phyloP scores from a whole-genome alignment of 2,329 filamentous ascomycete genomes.

The Thelonectria blattea region DNA sequence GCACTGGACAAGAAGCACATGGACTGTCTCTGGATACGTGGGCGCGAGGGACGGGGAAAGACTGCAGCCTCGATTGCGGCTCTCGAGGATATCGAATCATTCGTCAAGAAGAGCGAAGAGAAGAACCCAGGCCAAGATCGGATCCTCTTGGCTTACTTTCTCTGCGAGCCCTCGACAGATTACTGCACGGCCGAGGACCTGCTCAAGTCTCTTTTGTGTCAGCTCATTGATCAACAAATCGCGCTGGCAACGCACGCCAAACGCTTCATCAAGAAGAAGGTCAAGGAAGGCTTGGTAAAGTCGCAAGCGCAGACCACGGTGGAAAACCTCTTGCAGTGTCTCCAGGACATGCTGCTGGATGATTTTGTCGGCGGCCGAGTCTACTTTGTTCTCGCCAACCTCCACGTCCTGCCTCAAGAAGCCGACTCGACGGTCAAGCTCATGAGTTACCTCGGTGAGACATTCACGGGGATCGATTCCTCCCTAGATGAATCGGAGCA shows the following conservation, averaged over 20 bases:
- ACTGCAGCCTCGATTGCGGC: conserved; percentile 49
- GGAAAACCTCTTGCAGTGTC: conserved; percentile 45
- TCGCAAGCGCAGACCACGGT: conserved; percentile 20
- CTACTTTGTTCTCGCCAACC: conserved; percentile 50
- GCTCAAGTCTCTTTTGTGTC: conserved; percentile 48
- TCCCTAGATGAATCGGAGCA: background rate
- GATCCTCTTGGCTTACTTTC: conserved; percentile 47
- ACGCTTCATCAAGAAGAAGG: conserved; percentile 39
- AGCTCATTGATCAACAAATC: conserved; percentile 45
- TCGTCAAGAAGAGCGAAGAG: conserved; percentile 17
- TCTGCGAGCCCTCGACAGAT: conserved; percentile 48
- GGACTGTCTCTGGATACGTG: conserved; percentile 49
- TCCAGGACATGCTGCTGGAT: conserved; percentile 50
- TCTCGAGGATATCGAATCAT: conserved; percentile 43
- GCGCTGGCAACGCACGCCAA: conserved; percentile 45
- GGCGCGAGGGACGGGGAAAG: conserved; percentile 50
- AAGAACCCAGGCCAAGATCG: conserved; percentile 32
- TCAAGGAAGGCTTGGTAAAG: conserved; percentile 12
- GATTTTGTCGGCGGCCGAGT: conserved; percentile 33
- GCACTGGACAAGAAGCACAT: conserved; percentile 16
- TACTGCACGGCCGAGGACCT: conserved; percentile 49
- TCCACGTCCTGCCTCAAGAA: conserved; percentile 47
- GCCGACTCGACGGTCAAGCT: conserved; percentile 21
- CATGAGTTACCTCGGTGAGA: conserved; percentile 7
- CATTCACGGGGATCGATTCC: background rate